Conservation (phyloP, 805 yeast genomes). For the Kazachstania martiniae region DNA sequence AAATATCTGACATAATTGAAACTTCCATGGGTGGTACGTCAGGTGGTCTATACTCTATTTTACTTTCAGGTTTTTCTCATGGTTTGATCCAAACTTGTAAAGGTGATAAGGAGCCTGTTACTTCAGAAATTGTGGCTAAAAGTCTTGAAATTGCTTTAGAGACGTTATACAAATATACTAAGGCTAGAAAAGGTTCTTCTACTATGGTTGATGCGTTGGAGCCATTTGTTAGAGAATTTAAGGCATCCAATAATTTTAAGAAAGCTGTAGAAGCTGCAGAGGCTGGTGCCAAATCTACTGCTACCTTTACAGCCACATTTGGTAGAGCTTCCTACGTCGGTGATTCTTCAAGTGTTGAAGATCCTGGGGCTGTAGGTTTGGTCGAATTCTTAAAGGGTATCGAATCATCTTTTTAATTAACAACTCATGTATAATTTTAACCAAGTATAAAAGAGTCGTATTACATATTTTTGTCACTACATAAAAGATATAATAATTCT, state of each 20-base stretch:
- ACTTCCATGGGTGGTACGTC: conserved; percentile 96
- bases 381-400: conserved; percentile 40
- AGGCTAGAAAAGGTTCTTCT: conserved; percentile 81
- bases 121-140: conserved; percentile 31
- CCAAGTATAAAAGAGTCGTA: too few relatives aligned
- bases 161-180: conserved; percentile 73
- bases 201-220: conserved; percentile 82
- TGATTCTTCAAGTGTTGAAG: conserved; percentile 61
- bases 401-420: conserved; percentile 15
- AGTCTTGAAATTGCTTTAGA: conserved; percentile 50
- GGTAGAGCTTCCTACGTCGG: conserved; percentile 94
- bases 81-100: conserved; percentile 29
- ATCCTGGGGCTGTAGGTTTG: conserved; percentile 90
- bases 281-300: conserved; percentile 68
- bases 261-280: conserved; percentile 61
- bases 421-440: too few relatives aligned
- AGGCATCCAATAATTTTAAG: conserved; percentile 38
- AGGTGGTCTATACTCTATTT: conserved; percentile 86
- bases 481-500: too few relatives aligned
- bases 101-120: conserved; percentile 21
- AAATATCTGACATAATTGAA: conserved; percentile 75
- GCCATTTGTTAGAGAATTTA: conserved; percentile 67
- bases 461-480: too few relatives aligned
- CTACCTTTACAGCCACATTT: conserved; percentile 67
- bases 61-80: conserved; percentile 62